phyloP scores from a whole-genome alignment of 208 protist genomes.

The Endotrypanum monterogeii region DNA sequence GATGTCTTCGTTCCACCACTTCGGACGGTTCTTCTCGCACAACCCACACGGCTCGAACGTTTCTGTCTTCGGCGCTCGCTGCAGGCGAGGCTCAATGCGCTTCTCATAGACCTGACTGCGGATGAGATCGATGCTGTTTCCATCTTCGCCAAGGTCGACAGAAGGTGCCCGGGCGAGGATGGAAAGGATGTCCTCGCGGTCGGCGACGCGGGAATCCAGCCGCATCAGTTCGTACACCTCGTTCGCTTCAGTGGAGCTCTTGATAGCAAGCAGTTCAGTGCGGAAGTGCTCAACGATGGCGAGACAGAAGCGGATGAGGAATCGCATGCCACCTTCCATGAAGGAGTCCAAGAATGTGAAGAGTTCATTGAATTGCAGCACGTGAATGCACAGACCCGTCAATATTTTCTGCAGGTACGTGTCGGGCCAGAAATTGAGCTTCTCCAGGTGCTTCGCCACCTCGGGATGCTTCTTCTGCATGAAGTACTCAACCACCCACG shows the following conservation, averaged over 20 bases:
- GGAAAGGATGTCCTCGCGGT: slow-evolving; percentile 52
- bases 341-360: slow-evolving; percentile 89
- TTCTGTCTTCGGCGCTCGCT: slow-evolving; percentile 75
- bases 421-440: slow-evolving; percentile 89
- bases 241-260: slow-evolving; percentile 52
- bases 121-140: slow-evolving; percentile 54
- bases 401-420: slow-evolving; percentile 93
- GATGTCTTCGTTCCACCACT: slow-evolving; percentile 79
- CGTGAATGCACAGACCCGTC: slow-evolving; percentile 89
- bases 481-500: slow-evolving; percentile 88
- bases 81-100: slow-evolving; percentile 74
- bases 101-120: slow-evolving; percentile 71
- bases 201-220: slow-evolving; percentile 62
- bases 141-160: slow-evolving; percentile 74
- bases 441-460: slow-evolving; percentile 75
- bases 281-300: slow-evolving; percentile 87
- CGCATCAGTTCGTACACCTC: slow-evolving; percentile 89
- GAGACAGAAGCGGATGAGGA: slow-evolving; percentile 87
- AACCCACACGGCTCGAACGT: slow-evolving; percentile 85
- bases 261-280: slow-evolving; percentile 63
- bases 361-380: slow-evolving; percentile 81
- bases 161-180: slow-evolving; percentile 66
- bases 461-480: slow-evolving; percentile 74
- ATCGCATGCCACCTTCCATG: slow-evolving; percentile 70
- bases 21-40: slow-evolving; percentile 68